Evolutionary conservation across 108 stramenopile genomes (phyloP).

Genomic region (Pseudonitzschia delicatissima): DNA sequence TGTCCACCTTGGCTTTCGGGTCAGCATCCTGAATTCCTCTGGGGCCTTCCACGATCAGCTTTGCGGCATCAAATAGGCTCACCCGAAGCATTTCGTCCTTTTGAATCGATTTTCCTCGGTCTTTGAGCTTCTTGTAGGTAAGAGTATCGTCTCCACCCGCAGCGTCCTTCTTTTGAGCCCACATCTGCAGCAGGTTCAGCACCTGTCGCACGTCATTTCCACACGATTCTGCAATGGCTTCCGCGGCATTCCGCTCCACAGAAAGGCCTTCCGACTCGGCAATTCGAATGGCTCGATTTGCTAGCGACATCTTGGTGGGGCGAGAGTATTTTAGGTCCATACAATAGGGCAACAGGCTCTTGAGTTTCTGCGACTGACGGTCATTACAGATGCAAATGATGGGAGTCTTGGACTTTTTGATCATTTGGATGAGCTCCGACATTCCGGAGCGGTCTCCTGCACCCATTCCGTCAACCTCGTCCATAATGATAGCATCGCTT

Average conservation of each 20-base stretch:
- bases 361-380: constrained; percentile 87
- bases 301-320: constrained; percentile 77
- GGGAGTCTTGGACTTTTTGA: constrained; percentile 92
- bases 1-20: constrained; percentile 42
- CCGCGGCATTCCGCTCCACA: constrained; percentile 89
- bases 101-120: constrained; percentile 57
- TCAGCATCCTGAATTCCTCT: constrained; percentile 55
- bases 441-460: constrained; percentile 92
- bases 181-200: constrained; percentile 95
- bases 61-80: constrained; percentile 89
- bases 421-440: constrained; percentile 92
- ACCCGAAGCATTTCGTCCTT: constrained; percentile 92
- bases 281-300: constrained; percentile 75
- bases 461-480: constrained; percentile 99
- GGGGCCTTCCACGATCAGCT: constrained; percentile 75
- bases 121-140: constrained; percentile 83
- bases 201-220: constrained; percentile 97
- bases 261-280: constrained; percentile 78
- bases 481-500: constrained; percentile 85
- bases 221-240: constrained; percentile 91
- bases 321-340: constrained; percentile 87
- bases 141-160: constrained; percentile 25
- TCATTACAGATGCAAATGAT: constrained; percentile 99
- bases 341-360: constrained; percentile 87
- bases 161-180: constrained; percentile 68